phyloP scores from a whole-genome alignment of 139 green algal genomes.

The Gonium pectorale region DNA sequence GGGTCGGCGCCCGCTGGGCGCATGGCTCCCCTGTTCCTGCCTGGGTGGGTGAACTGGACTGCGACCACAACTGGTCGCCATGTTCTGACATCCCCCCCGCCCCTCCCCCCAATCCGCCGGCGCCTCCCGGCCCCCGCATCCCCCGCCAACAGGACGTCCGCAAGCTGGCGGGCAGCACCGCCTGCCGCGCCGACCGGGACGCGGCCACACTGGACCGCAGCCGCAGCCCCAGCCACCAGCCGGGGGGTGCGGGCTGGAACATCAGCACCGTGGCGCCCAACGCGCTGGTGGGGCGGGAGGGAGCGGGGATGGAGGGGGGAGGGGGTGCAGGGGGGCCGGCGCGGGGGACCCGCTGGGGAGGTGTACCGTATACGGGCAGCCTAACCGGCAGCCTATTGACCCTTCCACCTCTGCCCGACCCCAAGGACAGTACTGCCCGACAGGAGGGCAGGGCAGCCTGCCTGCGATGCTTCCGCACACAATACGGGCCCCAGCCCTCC shows the following conservation, averaged over 20 bases:
- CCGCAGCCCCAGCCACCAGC: neutral
- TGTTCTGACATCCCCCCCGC: neutral
- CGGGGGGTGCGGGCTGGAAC: neutral
- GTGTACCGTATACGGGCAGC: no score
- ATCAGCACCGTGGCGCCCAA: neutral
- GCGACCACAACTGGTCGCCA: neutral
- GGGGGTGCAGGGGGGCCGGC: neutral
- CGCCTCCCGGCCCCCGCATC: neutral
- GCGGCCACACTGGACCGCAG: constrained; percentile 9
- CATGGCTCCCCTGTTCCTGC: neutral
- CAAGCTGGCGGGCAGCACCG: constrained; percentile 27
- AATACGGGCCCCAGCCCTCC: no score
- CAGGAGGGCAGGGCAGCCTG: no score
- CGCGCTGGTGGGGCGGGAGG: neutral
- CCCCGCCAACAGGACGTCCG: constrained; percentile 11
- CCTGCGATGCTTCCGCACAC: no score
- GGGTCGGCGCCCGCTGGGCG: no score
- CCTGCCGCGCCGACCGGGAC: neutral
- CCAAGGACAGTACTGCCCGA: neutral
- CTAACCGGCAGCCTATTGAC: neutral
- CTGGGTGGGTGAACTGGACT: neutral
- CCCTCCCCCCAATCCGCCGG: neutral
- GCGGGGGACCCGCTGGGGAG: no score
- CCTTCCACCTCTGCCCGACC: neutral
- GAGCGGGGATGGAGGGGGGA: neutral